Percentiles rank a stretch among this genome's conserved stretches.
Conservation (phyloP, 176 grass and related monocot genomes). For the Oryza nivara region DNA sequence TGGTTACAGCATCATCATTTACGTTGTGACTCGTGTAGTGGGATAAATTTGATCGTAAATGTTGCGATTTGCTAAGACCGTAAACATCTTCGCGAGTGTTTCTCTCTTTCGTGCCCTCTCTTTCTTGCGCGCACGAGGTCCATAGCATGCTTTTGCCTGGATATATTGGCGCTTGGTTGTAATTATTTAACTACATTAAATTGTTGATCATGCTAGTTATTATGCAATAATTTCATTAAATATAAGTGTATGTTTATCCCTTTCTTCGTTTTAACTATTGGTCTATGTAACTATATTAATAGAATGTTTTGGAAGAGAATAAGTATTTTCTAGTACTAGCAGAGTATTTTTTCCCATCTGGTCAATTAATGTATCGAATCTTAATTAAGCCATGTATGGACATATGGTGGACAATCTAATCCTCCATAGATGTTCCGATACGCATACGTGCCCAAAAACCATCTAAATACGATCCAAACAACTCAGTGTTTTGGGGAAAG, state of each 20-base stretch:
- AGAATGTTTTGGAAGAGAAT: background rate
- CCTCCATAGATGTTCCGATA: background rate
- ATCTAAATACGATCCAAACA: background rate
- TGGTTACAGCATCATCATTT: background rate
- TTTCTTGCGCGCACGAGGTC: background rate
- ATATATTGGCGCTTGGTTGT: background rate
- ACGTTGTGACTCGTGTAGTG: background rate
- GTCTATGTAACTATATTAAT: background rate
- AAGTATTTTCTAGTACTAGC: background rate
- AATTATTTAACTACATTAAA: background rate
- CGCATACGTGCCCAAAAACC: background rate
- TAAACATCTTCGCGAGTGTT: background rate
- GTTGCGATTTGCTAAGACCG: background rate
- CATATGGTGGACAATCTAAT: background rate
- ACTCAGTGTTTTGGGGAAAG: background rate
- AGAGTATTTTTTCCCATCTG: background rate
- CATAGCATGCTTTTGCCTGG: background rate
- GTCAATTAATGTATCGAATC: background rate
- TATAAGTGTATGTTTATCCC: background rate
- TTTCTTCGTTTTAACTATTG: background rate
- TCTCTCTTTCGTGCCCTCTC: background rate
- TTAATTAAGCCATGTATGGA: background rate
- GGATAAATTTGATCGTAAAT: background rate
- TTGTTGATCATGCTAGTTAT: background rate
- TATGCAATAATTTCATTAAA: conserved; percentile 2